Conservation (phyloP, 2,329 filamentous ascomycete genomes). For the Didymella exigua region DNA sequence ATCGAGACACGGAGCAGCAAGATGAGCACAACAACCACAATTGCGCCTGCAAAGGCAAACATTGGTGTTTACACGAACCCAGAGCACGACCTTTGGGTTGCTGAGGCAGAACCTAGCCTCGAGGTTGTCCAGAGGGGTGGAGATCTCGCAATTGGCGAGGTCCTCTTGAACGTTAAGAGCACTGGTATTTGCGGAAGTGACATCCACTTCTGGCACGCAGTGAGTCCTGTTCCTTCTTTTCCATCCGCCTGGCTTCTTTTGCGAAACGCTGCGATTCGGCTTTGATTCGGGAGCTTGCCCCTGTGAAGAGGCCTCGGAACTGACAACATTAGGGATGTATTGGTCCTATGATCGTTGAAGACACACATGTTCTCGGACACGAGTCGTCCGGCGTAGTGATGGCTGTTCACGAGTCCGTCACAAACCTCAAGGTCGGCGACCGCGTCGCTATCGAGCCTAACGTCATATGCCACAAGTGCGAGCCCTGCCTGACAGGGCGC, state of each 20-base stretch:
- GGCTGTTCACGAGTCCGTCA: constrained; percentile 81
- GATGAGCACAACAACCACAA: constrained; percentile 47
- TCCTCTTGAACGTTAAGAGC: constrained; percentile 86
- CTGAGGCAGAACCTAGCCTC: constrained; percentile 74
- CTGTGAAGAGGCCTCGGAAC: neutral
- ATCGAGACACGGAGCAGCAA: constrained; percentile 20
- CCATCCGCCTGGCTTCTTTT: neutral
- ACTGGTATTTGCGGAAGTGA: constrained; percentile 97
- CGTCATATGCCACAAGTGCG: constrained; percentile 87
- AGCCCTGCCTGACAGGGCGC: constrained; percentile 86
- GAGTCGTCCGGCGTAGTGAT: constrained; percentile 86
- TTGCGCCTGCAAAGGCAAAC: constrained; percentile 73
- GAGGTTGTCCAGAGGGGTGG: constrained; percentile 74
- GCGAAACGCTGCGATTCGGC: neutral
- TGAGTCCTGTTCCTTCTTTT: constrained; percentile 22
- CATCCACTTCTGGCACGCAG: constrained; percentile 96
- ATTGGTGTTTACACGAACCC: constrained; percentile 97
- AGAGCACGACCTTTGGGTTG: constrained; percentile 88
- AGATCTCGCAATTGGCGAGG: constrained; percentile 77
- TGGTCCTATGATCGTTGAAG: constrained; percentile 90
- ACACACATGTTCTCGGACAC: constrained; percentile 90
- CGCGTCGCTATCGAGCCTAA: constrained; percentile 77
- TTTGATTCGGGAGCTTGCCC: neutral
- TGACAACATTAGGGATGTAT: constrained; percentile 67
- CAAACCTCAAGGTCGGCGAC: constrained; percentile 78